Conservation (phyloP, 768 basidiomycete genomes). For the Leccinum aurantiacum region DNA sequence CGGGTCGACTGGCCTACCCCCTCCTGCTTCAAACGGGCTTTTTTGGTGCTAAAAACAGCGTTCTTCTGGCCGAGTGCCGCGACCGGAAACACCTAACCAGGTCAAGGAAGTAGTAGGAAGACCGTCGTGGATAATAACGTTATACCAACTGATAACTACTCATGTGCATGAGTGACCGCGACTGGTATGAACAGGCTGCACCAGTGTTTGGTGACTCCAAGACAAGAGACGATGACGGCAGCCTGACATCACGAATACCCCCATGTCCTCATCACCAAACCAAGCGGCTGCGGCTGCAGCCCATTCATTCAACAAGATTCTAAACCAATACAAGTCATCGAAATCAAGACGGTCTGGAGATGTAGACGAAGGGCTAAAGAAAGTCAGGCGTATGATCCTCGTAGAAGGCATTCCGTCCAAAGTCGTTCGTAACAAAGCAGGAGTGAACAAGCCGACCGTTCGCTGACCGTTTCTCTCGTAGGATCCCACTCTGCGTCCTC, state of each 20-base stretch:
- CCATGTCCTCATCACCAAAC: constrained; percentile 26
- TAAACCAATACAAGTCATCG: constrained; percentile 68
- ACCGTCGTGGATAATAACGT: background rate
- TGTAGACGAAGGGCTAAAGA: constrained; percentile 83
- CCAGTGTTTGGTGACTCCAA: background rate
- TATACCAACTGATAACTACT: background rate
- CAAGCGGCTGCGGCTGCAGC: constrained; percentile 43
- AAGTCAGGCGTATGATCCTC: constrained; percentile 81
- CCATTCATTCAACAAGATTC: constrained; percentile 79
- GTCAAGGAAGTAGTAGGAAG: background rate
- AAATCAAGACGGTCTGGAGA: constrained; percentile 62
- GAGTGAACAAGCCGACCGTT: background rate
- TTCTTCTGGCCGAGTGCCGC: constrained; percentile 19
- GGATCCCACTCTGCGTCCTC: constrained; percentile 84
- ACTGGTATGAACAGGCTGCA: background rate
- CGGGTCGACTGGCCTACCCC: background rate
- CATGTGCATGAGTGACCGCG: constrained; percentile 1
- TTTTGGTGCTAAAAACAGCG: constrained; percentile 8
- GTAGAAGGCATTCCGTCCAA: constrained; percentile 87
- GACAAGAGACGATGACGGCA: background rate
- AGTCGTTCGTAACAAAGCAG: constrained; percentile 48
- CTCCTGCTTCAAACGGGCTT: background rate
- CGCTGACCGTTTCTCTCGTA: constrained; percentile 27
- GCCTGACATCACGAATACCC: constrained; percentile 4
- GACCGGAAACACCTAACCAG: background rate